Conservation (phyloP, 2,329 filamentous ascomycete species). For the Venturia oleaginea region DNA sequence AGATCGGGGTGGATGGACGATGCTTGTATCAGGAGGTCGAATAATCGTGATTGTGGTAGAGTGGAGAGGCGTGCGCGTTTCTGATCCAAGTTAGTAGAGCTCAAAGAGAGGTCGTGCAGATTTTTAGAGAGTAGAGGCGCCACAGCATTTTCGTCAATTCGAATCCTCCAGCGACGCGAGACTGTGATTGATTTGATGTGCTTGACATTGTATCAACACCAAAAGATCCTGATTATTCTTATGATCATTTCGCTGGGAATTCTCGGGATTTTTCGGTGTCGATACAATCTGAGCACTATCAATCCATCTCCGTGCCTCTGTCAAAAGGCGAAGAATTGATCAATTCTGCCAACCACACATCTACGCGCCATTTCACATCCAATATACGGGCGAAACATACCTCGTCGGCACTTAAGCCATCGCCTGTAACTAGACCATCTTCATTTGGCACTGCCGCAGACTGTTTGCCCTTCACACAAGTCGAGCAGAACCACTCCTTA, state of each 20-base stretch:
- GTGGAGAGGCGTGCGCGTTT: conserved; percentile 55
- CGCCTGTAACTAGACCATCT: conserved; percentile 19
- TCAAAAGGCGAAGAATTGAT: not conserved
- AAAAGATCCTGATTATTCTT: not conserved
- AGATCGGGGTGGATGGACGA: conserved; percentile 55
- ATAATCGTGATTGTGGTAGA: conserved; percentile 52
- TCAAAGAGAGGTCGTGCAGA: not conserved
- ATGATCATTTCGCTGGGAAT: not conserved
- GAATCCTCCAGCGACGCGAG: not conserved
- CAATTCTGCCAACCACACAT: not conserved
- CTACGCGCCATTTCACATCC: not conserved
- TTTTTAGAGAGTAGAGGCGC: not conserved
- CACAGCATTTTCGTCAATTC: not conserved
- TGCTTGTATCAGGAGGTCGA: conserved; percentile 55
- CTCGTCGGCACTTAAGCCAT: conserved; percentile 8
- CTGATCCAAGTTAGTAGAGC: conserved; percentile 28
- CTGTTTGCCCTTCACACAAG: conserved; percentile 11
- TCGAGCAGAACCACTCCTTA: conserved; percentile 61
- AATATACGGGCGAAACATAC: not conserved
- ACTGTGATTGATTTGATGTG: not conserved
- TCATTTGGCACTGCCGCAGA: conserved; percentile 18
- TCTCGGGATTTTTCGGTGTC: not conserved
- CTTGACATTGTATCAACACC: not conserved
- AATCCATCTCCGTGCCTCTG: not conserved
- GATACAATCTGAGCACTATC: not conserved